A percentile compares a stretch with the other conserved stretches of the same genome.
These are phyloP conservation scores for Populus trichocarpa DNA, from an alignment of 441 rosid genomes.

Conservation along the genomic window DNA sequence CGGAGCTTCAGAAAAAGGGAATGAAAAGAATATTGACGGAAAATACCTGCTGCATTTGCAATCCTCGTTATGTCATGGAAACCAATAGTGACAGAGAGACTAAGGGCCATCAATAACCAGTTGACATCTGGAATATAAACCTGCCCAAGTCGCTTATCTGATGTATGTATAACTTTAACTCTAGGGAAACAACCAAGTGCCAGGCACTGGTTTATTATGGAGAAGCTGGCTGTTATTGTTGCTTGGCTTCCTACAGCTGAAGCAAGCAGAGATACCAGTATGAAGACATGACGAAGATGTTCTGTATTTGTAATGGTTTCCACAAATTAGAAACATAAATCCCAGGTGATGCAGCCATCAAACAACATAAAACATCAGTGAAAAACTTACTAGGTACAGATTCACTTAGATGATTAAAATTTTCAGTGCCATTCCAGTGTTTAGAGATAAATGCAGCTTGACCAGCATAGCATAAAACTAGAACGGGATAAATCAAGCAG, in stretches of 20 bases:
- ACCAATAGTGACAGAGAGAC: slow-evolving; percentile 49
- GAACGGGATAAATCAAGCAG: slow-evolving; percentile 49
- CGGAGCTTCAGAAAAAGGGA: neutral
- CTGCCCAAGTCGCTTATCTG: slow-evolving; percentile 54
- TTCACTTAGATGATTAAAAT: slow-evolving; percentile 45
- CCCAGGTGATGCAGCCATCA: neutral
- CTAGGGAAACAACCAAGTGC: slow-evolving; percentile 65
- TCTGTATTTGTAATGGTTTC: slow-evolving; percentile 28
- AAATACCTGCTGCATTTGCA: slow-evolving; percentile 52
- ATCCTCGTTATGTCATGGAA: slow-evolving; percentile 37
- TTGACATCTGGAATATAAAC: slow-evolving; percentile 63
- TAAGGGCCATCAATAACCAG: slow-evolving; percentile 60
- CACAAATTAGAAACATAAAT: slow-evolving; percentile 16
- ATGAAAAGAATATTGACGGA: neutral
- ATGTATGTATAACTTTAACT: slow-evolving; percentile 59
- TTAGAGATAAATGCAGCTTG: slow-evolving; percentile 66
- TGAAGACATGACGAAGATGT: slow-evolving; percentile 37
- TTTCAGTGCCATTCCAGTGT: slow-evolving; percentile 16
- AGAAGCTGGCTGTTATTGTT: slow-evolving; percentile 62
- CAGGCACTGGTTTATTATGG: slow-evolving; percentile 66
- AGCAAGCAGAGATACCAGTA: slow-evolving; percentile 47
- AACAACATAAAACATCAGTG: neutral
- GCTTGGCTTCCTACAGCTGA: slow-evolving; percentile 74
- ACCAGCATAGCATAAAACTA: slow-evolving; percentile 53
- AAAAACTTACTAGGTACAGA: slow-evolving; percentile 48